These are phyloP conservation scores for Pseudonitzschia delicatissima DNA, from an alignment of 108 stramenopile genomes.

Conservation along the genomic window DNA sequence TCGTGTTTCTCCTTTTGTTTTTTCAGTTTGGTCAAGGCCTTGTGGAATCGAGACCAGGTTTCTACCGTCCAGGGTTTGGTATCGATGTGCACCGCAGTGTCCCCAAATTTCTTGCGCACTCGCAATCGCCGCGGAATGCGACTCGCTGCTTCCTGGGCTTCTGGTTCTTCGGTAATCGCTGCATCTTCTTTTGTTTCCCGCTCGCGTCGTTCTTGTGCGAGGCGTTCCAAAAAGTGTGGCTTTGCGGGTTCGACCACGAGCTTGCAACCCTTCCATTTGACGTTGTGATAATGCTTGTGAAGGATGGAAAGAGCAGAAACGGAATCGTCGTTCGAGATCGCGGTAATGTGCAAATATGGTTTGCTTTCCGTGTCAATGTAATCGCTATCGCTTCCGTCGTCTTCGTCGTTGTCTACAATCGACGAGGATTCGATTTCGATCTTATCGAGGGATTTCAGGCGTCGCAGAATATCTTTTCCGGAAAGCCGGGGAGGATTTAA, in stretches of 20 bases:
- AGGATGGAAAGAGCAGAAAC: slow-evolving; percentile 46
- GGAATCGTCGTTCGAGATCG: slow-evolving; percentile 13
- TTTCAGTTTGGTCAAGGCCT: slow-evolving; percentile 16
- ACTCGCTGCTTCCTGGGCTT: background rate
- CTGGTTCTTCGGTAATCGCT: background rate
- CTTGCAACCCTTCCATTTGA: slow-evolving; percentile 85
- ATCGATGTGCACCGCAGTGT: slow-evolving; percentile 71
- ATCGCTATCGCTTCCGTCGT: background rate
- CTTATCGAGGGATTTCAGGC: slow-evolving; percentile 29
- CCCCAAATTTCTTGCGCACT: slow-evolving; percentile 66
- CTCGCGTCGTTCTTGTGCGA: slow-evolving; percentile 52
- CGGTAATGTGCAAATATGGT: slow-evolving; percentile 36
- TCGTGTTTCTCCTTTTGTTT: slow-evolving; percentile 19
- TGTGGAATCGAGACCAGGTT: slow-evolving; percentile 28
- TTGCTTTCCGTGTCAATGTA: slow-evolving; percentile 10
- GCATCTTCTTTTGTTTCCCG: background rate
- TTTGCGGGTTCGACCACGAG: slow-evolving; percentile 60
- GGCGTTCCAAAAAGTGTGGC: slow-evolving; percentile 69
- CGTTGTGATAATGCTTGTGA: slow-evolving; percentile 68
- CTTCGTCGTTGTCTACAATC: slow-evolving; percentile 25
- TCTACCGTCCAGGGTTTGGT: slow-evolving; percentile 45
- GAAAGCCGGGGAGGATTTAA: slow-evolving; percentile 64
- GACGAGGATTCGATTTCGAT: slow-evolving; percentile 32
- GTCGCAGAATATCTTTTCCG: slow-evolving; percentile 47
- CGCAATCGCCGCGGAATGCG: slow-evolving; percentile 54